Evolutionary conservation across 2,329 filamentous ascomycete species (phyloP).

Genomic region (Aspergillus sp.): DNA sequence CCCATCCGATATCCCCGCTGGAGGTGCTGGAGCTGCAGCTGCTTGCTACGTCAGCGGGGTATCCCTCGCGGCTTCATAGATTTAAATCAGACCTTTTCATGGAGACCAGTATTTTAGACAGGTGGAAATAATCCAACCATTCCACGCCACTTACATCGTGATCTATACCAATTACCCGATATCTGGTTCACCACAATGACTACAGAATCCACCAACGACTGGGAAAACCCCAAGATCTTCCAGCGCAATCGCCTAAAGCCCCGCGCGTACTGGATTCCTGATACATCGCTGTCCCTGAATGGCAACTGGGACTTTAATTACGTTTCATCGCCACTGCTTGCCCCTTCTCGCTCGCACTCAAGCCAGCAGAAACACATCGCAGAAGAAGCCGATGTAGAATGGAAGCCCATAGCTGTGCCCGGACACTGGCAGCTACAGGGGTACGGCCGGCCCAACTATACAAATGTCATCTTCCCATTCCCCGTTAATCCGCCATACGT

Average conservation of each 20-base stretch:
- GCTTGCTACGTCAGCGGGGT: not conserved
- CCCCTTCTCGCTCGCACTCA: constrained; percentile 32
- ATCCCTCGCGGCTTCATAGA: not conserved
- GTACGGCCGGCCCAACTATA: constrained; percentile 67
- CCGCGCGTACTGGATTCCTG: constrained; percentile 55
- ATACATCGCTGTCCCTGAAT: constrained; percentile 49
- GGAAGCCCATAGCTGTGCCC: constrained; percentile 55
- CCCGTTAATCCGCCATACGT: constrained; percentile 64
- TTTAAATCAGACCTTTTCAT: not conserved
- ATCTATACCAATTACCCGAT: too few species aligned
- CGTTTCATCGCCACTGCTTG: constrained; percentile 2
- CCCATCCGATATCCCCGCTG: not conserved
- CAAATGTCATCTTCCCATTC: constrained; percentile 66
- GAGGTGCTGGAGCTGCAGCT: not conserved
- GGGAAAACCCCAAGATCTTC: constrained; percentile 39
- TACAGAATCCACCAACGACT: constrained; percentile 1
- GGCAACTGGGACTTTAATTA: constrained; percentile 58
- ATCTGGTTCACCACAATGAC: too few species aligned
- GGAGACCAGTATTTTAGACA: too few species aligned
- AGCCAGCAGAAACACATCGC: constrained; percentile 48
- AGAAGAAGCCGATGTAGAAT: not conserved
- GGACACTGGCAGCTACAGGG: constrained; percentile 72
- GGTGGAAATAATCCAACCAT: too few species aligned
- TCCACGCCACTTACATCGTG: too few species aligned
- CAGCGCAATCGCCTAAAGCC: constrained; percentile 55